Evolutionary conservation across 1,139 yeast species (phyloP), one percentile per base, ranked within the genome.

Genomic region (Blastobotrys illinoisensis): DNA sequence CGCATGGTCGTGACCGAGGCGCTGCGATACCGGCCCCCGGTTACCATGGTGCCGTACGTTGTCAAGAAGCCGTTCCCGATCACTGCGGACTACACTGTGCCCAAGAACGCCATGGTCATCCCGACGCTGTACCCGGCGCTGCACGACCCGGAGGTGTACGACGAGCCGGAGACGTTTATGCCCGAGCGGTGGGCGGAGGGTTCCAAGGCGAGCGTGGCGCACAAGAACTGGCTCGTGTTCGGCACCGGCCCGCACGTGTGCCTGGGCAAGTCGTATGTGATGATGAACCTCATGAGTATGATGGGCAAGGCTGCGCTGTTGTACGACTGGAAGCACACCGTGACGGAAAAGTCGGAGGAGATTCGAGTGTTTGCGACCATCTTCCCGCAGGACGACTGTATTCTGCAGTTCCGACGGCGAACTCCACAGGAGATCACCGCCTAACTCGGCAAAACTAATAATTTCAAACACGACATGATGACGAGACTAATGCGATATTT

Each of bases 231-330:
- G 96, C 81, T 93, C 63, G 97, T 90, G 16, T 93, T 93, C 67
- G 99, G 99, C 58, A 85, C 96, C 54, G 99, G 99, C 56, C 93
- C 97, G 14, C 99, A 93, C 68, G 91, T 86, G 57, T 93, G 99
- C 74, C 77, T 93, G 63, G 99, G 99, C 64, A 95, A 89, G 76
- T 88, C 85, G 59, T 93, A 91, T 68, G 99, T 93, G 56, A 78
- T 88, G 81, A 85, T 89, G 82, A 81, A 91, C 62, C 86, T 93
- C 71, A 85, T 95, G 18, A 90, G 88, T 48, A 78, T 91, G 79
- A 81, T 93, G 69, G 99, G 99, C 68, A 91, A 91, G 71, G 90
- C 88, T 55, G 79, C 87, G 46, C 73, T 93, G 81, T 75, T 80
- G 63, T 79, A 91, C 54, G 93, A 93, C 70, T 81, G 93, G 74